Percentiles rank a stretch among this genome's conserved stretches.
These are phyloP conservation scores for Macadamia integrifolia DNA, from an alignment of 164 flowering plant species.

Conservation along the genomic window DNA sequence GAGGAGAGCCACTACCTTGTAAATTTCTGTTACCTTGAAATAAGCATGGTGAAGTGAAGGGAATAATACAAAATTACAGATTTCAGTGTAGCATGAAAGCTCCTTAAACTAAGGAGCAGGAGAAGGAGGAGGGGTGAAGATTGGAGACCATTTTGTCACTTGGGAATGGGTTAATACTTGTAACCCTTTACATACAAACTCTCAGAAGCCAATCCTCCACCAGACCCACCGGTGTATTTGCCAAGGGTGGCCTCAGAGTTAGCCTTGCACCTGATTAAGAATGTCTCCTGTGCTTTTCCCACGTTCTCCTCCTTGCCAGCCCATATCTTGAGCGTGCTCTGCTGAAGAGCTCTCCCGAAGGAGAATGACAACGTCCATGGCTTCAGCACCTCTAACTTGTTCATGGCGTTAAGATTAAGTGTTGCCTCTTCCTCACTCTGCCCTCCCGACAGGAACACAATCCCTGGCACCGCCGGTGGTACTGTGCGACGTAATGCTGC, in stretches of 20 bases:
- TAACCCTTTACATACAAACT: constrained; percentile 65
- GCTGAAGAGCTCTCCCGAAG: constrained; percentile 78
- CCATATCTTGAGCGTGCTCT: constrained; percentile 83
- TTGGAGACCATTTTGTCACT: too few species aligned
- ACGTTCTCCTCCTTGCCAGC: constrained; percentile 72
- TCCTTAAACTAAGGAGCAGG: too few species aligned
- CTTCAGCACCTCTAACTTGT: constrained; percentile 64
- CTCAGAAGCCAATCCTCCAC: constrained; percentile 57
- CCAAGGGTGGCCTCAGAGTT: constrained; percentile 83
- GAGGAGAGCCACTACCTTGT: too few species aligned
- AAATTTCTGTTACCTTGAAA: too few species aligned
- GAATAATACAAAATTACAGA: background rate
- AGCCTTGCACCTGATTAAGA: constrained; percentile 66
- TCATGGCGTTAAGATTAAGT: constrained; percentile 68
- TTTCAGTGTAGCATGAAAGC: background rate
- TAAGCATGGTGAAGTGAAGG: background rate
- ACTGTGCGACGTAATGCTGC: constrained; percentile 66
- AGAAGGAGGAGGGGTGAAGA: too few species aligned
- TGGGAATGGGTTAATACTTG: constrained; percentile 35
- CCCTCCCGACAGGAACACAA: constrained; percentile 77
- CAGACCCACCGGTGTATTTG: constrained; percentile 45
- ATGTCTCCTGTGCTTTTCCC: constrained; percentile 49
- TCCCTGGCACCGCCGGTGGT: constrained; percentile 80
- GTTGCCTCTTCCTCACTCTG: constrained; percentile 91
- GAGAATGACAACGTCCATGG: constrained; percentile 89